phyloP scores from a whole-genome alignment of 2,329 filamentous ascomycete species.

The Exophiala sp. region DNA sequence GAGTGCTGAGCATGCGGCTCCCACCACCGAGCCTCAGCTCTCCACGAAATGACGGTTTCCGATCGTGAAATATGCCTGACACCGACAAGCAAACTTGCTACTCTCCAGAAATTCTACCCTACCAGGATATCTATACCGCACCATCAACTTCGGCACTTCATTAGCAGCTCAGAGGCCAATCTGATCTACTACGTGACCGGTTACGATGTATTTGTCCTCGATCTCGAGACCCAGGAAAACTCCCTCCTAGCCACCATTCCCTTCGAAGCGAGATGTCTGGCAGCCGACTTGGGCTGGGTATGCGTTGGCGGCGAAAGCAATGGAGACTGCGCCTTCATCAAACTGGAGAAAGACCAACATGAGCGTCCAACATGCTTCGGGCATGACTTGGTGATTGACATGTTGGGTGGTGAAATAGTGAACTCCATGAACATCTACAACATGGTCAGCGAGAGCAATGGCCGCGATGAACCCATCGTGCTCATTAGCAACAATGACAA shows the following conservation, averaged over 20 bases:
- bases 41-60: conserved; percentile 22
- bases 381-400: conserved; percentile 35
- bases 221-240: conserved; percentile 59
- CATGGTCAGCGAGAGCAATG: conserved; percentile 40
- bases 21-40: conserved; percentile 4
- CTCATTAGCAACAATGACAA: conserved; percentile 83
- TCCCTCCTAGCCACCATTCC: conserved; percentile 66
- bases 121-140: conserved; percentile 60
- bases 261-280: conserved; percentile 74
- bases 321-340: conserved; percentile 79
- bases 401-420: conserved; percentile 58
- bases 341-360: conserved; percentile 45
- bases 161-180: conserved; percentile 71
- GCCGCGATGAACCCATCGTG: conserved; percentile 52
- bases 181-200: conserved; percentile 80
- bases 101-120: conserved; percentile 55
- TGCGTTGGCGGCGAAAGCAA: conserved; percentile 79
- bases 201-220: conserved; percentile 65
- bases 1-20: conserved; percentile 14
- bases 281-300: conserved; percentile 80
- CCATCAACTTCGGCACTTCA: conserved; percentile 68
- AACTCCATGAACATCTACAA: conserved; percentile 62
- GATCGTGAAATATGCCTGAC: conserved; percentile 21
- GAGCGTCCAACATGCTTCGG: conserved; percentile 37
- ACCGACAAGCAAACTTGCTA: conserved; percentile 16